A percentile compares a stretch with the other conserved stretches of the same genome.
phyloP scores from a whole-genome alignment of 2,329 filamentous ascomycete species.

The Ustilaginoidea virens region DNA sequence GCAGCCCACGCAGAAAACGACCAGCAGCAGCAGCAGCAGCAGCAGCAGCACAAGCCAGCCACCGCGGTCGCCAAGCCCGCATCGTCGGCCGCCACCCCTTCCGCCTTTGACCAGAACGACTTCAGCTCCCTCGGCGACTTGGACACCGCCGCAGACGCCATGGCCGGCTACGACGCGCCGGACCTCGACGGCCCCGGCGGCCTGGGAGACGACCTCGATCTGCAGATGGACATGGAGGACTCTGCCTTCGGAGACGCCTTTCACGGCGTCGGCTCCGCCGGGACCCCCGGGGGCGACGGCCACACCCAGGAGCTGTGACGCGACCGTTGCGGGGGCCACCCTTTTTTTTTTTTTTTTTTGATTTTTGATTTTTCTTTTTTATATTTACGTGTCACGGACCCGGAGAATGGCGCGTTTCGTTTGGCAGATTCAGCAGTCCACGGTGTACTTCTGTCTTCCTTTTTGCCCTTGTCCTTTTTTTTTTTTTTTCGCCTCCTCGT shows the following conservation, averaged over 20 bases:
- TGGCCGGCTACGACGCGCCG: constrained; percentile 50
- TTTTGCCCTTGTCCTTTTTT: no score
- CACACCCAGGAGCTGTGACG: constrained; percentile 18
- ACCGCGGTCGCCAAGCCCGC: constrained; percentile 18
- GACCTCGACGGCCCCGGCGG: constrained; percentile 30
- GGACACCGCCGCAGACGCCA: constrained; percentile 56
- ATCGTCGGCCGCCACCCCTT: constrained; percentile 27
- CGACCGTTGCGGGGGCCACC: background rate
- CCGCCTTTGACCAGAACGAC: constrained; percentile 38
- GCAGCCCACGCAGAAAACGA: no score
- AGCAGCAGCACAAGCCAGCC: constrained; percentile 3
- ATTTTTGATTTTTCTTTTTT: background rate
- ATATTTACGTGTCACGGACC: no score
- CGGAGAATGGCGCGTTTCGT: constrained; percentile 2
- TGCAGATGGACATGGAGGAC: constrained; percentile 57
- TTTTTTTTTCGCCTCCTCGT: no score
- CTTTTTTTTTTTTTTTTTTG: background rate
- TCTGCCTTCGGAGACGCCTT: constrained; percentile 76
- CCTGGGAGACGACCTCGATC: constrained; percentile 39
- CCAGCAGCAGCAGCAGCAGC: constrained; percentile 1
- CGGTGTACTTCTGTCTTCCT: no score
- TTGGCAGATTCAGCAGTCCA: no score
- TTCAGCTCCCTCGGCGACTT: constrained; percentile 49
- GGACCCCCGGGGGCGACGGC: constrained; percentile 21
- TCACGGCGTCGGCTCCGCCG: constrained; percentile 39